A percentile compares a stretch with the other conserved stretches of the same genome.
Conservation (phyloP, 2,329 filamentous ascomycete genomes). For the Cordyceps fumosorosea region DNA sequence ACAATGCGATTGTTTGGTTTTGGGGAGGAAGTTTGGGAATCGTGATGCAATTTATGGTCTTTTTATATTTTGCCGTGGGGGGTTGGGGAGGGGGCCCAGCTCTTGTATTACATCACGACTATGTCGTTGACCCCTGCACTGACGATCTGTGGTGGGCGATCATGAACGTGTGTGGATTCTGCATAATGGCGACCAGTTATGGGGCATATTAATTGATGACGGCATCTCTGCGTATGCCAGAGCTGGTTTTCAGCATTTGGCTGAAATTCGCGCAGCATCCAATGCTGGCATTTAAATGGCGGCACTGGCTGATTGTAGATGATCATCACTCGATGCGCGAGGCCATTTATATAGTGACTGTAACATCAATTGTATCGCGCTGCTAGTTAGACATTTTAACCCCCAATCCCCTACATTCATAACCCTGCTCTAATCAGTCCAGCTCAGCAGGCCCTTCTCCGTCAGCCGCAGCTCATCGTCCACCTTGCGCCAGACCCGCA, state of each 20-base stretch:
- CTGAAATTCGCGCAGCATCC: too few species aligned
- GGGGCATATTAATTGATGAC: background rate
- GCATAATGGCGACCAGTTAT: background rate
- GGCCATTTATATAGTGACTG: too few species aligned
- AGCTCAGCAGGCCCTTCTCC: slow-evolving; percentile 11
- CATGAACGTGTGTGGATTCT: background rate
- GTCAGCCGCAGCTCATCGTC: slow-evolving; percentile 13
- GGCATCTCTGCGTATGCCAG: background rate
- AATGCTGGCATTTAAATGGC: too few species aligned
- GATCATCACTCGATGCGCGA: too few species aligned
- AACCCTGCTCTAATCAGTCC: background rate
- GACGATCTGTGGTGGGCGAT: background rate
- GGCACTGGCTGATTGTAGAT: too few species aligned
- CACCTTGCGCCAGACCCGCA: slow-evolving; percentile 14
- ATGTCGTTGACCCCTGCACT: background rate
- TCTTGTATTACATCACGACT: slow-evolving; percentile 7
- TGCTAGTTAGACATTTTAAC: background rate
- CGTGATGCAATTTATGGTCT: background rate
- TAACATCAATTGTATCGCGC: background rate
- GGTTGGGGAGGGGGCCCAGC: background rate
- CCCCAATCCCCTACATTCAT: background rate
- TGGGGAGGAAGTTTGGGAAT: background rate
- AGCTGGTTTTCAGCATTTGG: background rate
- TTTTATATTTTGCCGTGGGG: background rate
- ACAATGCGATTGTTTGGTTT: background rate